Conservation (phyloP, 1,284 basidiomycete species). For the Trichosporon ovoides region DNA sequence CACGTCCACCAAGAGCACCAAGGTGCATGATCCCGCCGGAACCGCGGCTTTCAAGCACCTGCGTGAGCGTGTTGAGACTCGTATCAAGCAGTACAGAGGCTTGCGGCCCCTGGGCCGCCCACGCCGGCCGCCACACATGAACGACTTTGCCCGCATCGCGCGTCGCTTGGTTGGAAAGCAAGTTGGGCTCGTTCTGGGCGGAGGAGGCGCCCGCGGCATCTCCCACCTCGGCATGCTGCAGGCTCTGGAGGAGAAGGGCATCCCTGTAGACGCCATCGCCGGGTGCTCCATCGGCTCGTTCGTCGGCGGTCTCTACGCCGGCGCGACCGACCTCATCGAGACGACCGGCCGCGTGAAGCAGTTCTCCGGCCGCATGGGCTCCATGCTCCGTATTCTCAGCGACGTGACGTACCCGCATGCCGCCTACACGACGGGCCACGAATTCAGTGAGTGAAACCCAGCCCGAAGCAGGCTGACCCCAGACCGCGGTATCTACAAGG, state of each 20-base stretch:
- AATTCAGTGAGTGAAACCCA: constrained; percentile 57
- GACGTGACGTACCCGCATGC: constrained; percentile 96
- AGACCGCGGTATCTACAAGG: constrained; percentile 48
- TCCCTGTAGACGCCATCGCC: constrained; percentile 88
- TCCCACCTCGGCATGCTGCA: constrained; percentile 86
- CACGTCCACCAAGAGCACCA: constrained; percentile 56
- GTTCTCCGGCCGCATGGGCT: constrained; percentile 81
- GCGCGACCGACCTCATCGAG: constrained; percentile 84
- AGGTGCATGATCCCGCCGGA: constrained; percentile 76
- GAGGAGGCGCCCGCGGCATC: constrained; percentile 91
- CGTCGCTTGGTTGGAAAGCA: constrained; percentile 86
- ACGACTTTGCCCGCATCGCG: constrained; percentile 89
- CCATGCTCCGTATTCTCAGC: constrained; percentile 88
- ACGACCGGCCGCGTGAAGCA: constrained; percentile 66
- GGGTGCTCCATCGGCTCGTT: constrained; percentile 87
- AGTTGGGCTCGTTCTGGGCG: constrained; percentile 89
- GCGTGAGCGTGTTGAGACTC: constrained; percentile 82
- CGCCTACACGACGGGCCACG: constrained; percentile 95
- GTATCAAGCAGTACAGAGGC: constrained; percentile 79
- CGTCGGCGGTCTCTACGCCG: constrained; percentile 92
- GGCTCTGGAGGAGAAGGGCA: constrained; percentile 83
- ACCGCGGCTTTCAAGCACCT: constrained; percentile 70
- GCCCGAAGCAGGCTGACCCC: constrained; percentile 16
- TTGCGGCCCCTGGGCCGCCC: constrained; percentile 62
- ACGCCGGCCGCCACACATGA: constrained; percentile 71